Conservation (phyloP, 371 early-diverging fungal genomes). For the Nematocida displodere region DNA sequence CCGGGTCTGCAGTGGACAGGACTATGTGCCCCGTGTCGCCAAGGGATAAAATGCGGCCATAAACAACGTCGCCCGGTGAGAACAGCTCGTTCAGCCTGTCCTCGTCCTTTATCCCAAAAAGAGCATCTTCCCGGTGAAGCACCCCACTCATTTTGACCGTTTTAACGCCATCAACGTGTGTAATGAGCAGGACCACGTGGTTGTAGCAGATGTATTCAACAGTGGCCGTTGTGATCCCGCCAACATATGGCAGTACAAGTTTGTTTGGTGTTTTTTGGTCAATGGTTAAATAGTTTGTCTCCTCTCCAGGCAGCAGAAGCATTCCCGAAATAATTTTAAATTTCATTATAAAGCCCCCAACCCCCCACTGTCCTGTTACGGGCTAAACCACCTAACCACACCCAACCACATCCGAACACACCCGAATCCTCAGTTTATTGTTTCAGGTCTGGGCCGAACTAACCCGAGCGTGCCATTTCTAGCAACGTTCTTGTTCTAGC, state of each 20-base stretch:
- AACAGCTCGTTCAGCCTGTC: conserved; percentile 21
- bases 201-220: conserved; percentile 31
- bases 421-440: too few species aligned
- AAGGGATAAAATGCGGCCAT: conserved; percentile 26
- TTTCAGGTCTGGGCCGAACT: too few species aligned
- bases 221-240: background rate
- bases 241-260: conserved; percentile 25
- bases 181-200: conserved; percentile 1
- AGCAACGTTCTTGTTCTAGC: too few species aligned
- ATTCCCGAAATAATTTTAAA: too few species aligned
- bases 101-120: conserved; percentile 42
- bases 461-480: too few species aligned
- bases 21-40: conserved; percentile 14
- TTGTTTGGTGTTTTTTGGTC: too few species aligned
- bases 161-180: conserved; percentile 11
- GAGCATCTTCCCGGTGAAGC: conserved; percentile 39
- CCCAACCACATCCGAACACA: too few species aligned
- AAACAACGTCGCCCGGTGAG: conserved; percentile 35
- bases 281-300: too few species aligned
- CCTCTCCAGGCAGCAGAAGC: too few species aligned
- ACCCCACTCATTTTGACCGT: conserved; percentile 6
- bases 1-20: conserved; percentile 27
- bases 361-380: too few species aligned
- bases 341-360: too few species aligned
- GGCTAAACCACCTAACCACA: too few species aligned